A percentile compares a stretch with the other conserved stretches of the same genome.
phyloP scores from a whole-genome alignment of 2,329 filamentous ascomycete genomes.

The Pyrenophora teres region DNA sequence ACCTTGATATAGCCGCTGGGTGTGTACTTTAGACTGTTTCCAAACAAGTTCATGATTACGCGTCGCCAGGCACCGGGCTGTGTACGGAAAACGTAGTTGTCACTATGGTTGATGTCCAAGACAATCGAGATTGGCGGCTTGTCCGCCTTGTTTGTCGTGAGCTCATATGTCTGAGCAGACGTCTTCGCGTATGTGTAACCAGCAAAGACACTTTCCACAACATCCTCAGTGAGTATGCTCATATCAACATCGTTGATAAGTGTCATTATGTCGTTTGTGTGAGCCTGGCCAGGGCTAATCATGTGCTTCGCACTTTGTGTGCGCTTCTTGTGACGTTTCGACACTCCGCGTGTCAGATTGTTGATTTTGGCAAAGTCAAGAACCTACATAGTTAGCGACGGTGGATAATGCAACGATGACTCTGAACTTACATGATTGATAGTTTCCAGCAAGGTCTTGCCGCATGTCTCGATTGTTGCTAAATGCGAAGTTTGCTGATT shows the following conservation, averaged over 20 bases:
- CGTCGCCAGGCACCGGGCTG: conserved; percentile 47
- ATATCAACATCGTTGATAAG: conserved; percentile 44
- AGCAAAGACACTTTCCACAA: conserved; percentile 46
- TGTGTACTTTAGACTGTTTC: conserved; percentile 49
- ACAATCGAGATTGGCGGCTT: conserved; percentile 37
- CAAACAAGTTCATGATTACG: conserved; percentile 49
- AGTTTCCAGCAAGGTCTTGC: conserved; percentile 48
- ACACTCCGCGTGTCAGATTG: conserved; percentile 38
- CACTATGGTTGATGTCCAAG: conserved; percentile 43
- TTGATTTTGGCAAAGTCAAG: conserved; percentile 51
- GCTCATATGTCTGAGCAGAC: conserved; percentile 33
- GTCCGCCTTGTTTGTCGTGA: conserved; percentile 20
- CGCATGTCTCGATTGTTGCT: conserved; percentile 47
- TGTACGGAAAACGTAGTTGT: conserved; percentile 45
- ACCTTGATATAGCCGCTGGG: conserved; percentile 44
- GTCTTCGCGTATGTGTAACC: conserved; percentile 43
- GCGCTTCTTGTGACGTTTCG: conserved; percentile 39
- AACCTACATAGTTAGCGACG: conserved; percentile 31
- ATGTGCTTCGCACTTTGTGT: conserved; percentile 37
- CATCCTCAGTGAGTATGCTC: conserved; percentile 43
- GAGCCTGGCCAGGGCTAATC: conserved; percentile 37
- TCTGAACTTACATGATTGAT: conserved; percentile 45
- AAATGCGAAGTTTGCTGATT: conserved; percentile 49
- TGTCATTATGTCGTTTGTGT: conserved; percentile 43
- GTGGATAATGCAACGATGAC: background rate